Base-by-base conservation (phyloP, 495 filamentous ascomycete genomes). In the Trichoderma erinaceum region DNA sequence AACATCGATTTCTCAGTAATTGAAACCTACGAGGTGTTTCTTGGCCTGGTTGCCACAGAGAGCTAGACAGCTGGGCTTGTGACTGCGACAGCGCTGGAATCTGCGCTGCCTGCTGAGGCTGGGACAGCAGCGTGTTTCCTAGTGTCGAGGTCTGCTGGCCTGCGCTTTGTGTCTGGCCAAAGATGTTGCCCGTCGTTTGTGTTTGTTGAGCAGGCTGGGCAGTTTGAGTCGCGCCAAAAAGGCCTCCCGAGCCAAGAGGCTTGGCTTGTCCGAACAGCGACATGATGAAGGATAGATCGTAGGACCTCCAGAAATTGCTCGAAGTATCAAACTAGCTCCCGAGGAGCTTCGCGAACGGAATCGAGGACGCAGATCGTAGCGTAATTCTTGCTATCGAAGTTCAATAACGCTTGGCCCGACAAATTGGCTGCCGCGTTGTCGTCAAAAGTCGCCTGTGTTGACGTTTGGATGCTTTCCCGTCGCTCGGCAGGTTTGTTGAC, bases 1-100 rank as follows among this genome's bases (percentile, higher is more conserved):
- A 63, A 41, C 2, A 65, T 21, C 58, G 16, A 11, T 29, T 16
- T 52, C 41, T 27, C n/a, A 15, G 29, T 18, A 66, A 11, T 11
- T 25, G 35, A 32, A 66, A 75, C 79, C 35, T 78, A 84, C 81
- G 77, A 35, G 75, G 70, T 52, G 77, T 76, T 41, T 77, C 77
- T 69, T 78, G 78, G 25, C 77, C 77, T 11, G 82, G 82, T 63
- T 83, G 78, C 82, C 82, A 84, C 66, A 84, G 74, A 44, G 79
- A 77, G 52, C 75, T 78, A 32, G 74, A 76, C 56, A 79, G 73
- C 69, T 76, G 78, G 68, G 67, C 73, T 74, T 68, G 79, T 63
- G 72, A 76, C 75, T 74, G 80, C 44, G 58, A 78, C 66, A 70
- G 72, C 46, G 67, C 70, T 32, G 70, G 72, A 71, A 64, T 46